phyloP scores from a whole-genome alignment of 2,329 filamentous ascomycete genomes.

The Lasiodiplodia citricola region DNA sequence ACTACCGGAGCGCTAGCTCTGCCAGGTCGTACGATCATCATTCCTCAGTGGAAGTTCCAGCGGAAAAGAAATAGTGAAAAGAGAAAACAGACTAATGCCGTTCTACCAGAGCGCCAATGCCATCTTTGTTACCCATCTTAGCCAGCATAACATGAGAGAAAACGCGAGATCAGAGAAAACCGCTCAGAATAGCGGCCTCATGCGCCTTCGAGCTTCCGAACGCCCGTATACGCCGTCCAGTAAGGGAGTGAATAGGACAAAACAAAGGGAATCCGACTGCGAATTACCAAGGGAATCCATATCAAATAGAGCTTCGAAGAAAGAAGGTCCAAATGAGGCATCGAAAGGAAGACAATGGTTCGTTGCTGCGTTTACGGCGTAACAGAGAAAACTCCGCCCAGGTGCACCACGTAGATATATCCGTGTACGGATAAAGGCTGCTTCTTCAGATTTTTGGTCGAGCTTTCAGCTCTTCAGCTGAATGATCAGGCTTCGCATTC shows the following conservation, averaged over 20 bases:
- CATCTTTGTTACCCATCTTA: not conserved
- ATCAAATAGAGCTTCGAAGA: not conserved
- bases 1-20: too few relatives aligned
- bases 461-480: not conserved
- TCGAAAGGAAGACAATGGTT: not conserved
- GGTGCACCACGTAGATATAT: not conserved
- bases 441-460: not conserved
- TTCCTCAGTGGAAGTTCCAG: too few relatives aligned
- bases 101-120: not conserved
- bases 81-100: not conserved
- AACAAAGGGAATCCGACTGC: not conserved
- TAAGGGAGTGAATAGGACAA: not conserved
- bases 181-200: not conserved
- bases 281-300: not conserved
- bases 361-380: not conserved
- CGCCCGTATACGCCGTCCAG: not conserved
- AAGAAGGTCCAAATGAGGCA: not conserved
- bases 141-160: not conserved
- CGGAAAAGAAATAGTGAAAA: not conserved
- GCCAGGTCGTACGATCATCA: too few relatives aligned
- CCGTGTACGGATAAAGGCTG: not conserved
- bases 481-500: not conserved
- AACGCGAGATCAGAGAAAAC: not conserved
- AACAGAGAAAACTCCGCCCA: not conserved
- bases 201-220: not conserved